A percentile compares a stretch with the other conserved stretches of the same genome.
These are phyloP conservation scores for Cercophora sp. DNA, from an alignment of 495 filamentous ascomycete genomes.

Conservation along the genomic window DNA sequence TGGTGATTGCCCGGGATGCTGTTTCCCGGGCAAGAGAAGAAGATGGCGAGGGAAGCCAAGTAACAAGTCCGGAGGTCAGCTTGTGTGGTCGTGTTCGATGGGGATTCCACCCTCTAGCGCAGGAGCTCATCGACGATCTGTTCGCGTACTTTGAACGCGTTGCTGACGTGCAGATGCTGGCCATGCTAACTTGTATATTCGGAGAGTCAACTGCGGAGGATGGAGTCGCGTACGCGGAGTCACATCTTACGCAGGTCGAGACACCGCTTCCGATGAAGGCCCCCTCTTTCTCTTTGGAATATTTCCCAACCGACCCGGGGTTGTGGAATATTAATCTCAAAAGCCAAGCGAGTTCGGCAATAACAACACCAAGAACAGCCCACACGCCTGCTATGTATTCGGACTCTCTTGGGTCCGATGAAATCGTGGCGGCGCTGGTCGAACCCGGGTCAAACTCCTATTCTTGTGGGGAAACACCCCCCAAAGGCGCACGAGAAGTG, in stretches of 20 bases:
- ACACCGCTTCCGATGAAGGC: slow-evolving; percentile 61
- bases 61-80: slow-evolving; percentile 16
- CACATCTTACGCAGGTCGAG: slow-evolving; percentile 44
- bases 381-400: slow-evolving; percentile 54
- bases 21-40: slow-evolving; percentile 48
- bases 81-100: slow-evolving; percentile 69
- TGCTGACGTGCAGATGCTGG: slow-evolving; percentile 88
- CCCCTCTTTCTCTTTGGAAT: slow-evolving; percentile 63
- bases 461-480: slow-evolving; percentile 66
- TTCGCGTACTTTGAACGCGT: slow-evolving; percentile 76
- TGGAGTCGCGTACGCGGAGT: slow-evolving; percentile 44
- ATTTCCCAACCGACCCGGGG: slow-evolving; percentile 60
- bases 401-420: slow-evolving; percentile 58
- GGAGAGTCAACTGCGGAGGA: slow-evolving; percentile 57
- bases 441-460: slow-evolving; percentile 51
- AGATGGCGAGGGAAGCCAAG: slow-evolving; percentile 14
- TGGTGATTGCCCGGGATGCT: slow-evolving; percentile 58
- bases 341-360: slow-evolving; percentile 45
- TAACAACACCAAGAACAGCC: slow-evolving; percentile 57
- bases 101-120: slow-evolving; percentile 79
- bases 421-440: slow-evolving; percentile 45
- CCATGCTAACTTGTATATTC: slow-evolving; percentile 89
- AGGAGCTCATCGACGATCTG: slow-evolving; percentile 63
- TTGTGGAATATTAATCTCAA: slow-evolving; percentile 49
- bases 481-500: slow-evolving; percentile 37